A percentile compares a stretch with the other conserved stretches of the same genome.
phyloP scores from a whole-genome alignment of 768 basidiomycete species.

The Tulasnella sp. region DNA sequence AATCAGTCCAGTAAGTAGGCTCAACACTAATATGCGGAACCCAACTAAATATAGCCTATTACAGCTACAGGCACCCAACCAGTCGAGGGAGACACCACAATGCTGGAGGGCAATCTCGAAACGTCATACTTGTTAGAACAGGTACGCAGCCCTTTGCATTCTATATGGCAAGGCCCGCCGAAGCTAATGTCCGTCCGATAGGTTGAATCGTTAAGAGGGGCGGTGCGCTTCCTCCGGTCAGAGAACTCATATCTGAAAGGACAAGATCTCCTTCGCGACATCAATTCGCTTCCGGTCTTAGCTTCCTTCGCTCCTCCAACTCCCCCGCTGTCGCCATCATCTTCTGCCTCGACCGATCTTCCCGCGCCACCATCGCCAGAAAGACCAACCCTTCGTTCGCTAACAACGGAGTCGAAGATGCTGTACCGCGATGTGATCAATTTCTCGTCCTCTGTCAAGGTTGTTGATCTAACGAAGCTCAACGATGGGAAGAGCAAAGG shows the following conservation, averaged over 20 bases:
- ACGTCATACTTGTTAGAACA: slow-evolving; percentile 83
- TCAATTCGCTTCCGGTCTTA: slow-evolving; percentile 63
- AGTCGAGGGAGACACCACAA: slow-evolving; percentile 47
- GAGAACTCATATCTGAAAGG: slow-evolving; percentile 93
- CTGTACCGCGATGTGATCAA: slow-evolving; percentile 83
- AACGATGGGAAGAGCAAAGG: slow-evolving; percentile 26
- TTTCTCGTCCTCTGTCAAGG: slow-evolving; percentile 69
- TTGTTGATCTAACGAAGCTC: slow-evolving; percentile 69
- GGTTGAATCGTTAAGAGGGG: slow-evolving; percentile 85
- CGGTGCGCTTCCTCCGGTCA: slow-evolving; percentile 82
- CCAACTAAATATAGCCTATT: background rate
- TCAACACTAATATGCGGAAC: background rate
- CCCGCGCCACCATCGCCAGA: slow-evolving; percentile 14
- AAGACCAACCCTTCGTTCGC: slow-evolving; percentile 46
- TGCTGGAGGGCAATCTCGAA: slow-evolving; percentile 73
- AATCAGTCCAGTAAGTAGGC: slow-evolving; percentile 56
- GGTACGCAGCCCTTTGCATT: slow-evolving; percentile 32
- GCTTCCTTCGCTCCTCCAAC: slow-evolving; percentile 38
- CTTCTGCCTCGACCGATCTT: background rate
- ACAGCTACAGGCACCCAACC: slow-evolving; percentile 40
- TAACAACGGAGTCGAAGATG: slow-evolving; percentile 73
- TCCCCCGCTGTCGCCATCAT: slow-evolving; percentile 47
- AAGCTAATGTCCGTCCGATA: slow-evolving; percentile 25
- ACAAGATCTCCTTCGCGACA: slow-evolving; percentile 76
- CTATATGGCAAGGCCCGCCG: slow-evolving; percentile 14